phyloP scores from a whole-genome alignment of 306 rosid species.

The Dryas octopetala region DNA sequence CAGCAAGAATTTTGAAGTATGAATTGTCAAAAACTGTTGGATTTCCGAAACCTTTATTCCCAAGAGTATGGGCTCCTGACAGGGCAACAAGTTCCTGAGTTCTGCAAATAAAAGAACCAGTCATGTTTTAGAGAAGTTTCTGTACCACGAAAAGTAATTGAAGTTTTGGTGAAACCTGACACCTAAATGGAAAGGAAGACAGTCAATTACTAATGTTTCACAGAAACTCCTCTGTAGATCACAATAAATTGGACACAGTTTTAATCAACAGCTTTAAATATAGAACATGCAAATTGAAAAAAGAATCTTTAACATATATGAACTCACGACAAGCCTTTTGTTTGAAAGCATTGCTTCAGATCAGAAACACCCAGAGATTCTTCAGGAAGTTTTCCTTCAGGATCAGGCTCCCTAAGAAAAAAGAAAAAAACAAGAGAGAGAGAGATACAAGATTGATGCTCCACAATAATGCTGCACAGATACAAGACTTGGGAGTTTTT shows the following conservation, averaged over 20 bases:
- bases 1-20: slow-evolving; percentile 81
- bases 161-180: too few species aligned
- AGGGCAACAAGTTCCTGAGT: slow-evolving; percentile 88
- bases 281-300: slow-evolving; percentile 1
- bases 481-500: neutral
- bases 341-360: slow-evolving; percentile 68
- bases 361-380: slow-evolving; percentile 76
- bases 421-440: slow-evolving; percentile 11
- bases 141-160: slow-evolving; percentile 3
- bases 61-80: slow-evolving; percentile 95
- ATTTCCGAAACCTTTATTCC: slow-evolving; percentile 89
- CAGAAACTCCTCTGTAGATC: too few species aligned
- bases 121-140: neutral
- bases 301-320: slow-evolving; percentile 4
- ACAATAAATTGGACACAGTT: too few species aligned
- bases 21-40: slow-evolving; percentile 82
- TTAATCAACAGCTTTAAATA: neutral
- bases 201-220: too few species aligned
- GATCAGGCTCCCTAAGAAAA: slow-evolving; percentile 67
- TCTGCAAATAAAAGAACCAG: slow-evolving; percentile 48
- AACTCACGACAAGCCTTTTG: slow-evolving; percentile 89
- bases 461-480: slow-evolving; percentile 11
- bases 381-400: slow-evolving; percentile 87
- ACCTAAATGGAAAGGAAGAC: too few species aligned
- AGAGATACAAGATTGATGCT: neutral